Conservation (phyloP, 148 eudicot species). For the Chenopodium suecicum region DNA sequence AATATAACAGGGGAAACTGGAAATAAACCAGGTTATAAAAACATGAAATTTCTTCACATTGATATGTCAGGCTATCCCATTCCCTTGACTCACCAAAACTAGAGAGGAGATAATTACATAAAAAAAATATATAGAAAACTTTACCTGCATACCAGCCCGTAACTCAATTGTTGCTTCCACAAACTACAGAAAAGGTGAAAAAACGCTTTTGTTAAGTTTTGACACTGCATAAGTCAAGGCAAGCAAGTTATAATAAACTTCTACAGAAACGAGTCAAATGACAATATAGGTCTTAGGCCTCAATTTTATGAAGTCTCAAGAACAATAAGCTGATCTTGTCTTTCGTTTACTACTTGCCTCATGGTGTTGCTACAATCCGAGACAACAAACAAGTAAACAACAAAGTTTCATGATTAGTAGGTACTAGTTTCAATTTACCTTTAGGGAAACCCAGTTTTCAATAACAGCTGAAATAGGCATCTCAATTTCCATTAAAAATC, state of each 20-base stretch:
- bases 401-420: background rate
- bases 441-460: background rate
- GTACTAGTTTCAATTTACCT: background rate
- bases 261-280: background rate
- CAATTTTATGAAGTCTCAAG: background rate
- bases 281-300: background rate
- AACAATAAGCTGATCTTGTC: background rate
- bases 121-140: background rate
- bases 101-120: background rate
- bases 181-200: constrained; percentile 55
- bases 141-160: constrained; percentile 68
- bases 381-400: background rate
- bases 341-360: background rate
- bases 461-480: background rate
- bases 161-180: constrained; percentile 79
- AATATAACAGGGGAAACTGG: background rate
- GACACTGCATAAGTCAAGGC: background rate
- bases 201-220: constrained; percentile 8
- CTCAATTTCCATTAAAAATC: background rate
- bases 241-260: background rate
- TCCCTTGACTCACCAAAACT: background rate
- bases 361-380: background rate
- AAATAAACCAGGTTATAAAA: background rate
- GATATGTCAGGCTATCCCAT: background rate
- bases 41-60: background rate